Conservation (phyloP, 2,329 filamentous ascomycete genomes). For the Penicillium sp. region DNA sequence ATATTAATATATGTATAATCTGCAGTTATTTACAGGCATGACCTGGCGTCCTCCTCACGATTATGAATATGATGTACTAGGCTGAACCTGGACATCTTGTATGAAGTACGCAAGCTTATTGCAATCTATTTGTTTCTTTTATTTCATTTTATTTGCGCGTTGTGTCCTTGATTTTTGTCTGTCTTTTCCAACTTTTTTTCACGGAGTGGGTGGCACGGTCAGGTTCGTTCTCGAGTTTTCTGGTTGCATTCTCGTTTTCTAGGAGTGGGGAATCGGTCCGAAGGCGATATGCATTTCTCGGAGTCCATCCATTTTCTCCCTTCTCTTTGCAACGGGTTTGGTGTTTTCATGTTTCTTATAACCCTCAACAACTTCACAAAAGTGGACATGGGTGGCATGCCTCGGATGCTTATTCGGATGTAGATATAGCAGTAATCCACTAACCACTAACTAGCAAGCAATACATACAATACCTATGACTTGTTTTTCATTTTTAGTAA, state of each 20-base stretch:
- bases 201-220: conserved; percentile 13
- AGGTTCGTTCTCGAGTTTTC: conserved; percentile 5
- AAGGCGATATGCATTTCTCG: conserved; percentile 15
- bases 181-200: not conserved
- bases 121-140: too few species aligned
- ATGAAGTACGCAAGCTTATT: conserved; percentile 14
- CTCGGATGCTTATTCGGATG: not conserved
- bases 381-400: not conserved
- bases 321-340: conserved; percentile 28
- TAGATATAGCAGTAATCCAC: not conserved
- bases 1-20: not conserved
- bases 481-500: too few species aligned
- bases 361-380: not conserved
- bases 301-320: conserved; percentile 24
- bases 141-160: conserved; percentile 10
- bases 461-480: not conserved
- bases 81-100: conserved; percentile 12
- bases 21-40: conserved; percentile 3
- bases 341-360: conserved; percentile 18
- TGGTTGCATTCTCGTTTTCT: conserved; percentile 1
- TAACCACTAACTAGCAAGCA: not conserved
- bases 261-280: not conserved
- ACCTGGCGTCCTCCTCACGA: conserved; percentile 2
- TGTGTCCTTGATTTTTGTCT: conserved; percentile 3
- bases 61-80: conserved; percentile 9